phyloP scores from a whole-genome alignment of 1,284 basidiomycete genomes.

The Thelephora terrestris region DNA sequence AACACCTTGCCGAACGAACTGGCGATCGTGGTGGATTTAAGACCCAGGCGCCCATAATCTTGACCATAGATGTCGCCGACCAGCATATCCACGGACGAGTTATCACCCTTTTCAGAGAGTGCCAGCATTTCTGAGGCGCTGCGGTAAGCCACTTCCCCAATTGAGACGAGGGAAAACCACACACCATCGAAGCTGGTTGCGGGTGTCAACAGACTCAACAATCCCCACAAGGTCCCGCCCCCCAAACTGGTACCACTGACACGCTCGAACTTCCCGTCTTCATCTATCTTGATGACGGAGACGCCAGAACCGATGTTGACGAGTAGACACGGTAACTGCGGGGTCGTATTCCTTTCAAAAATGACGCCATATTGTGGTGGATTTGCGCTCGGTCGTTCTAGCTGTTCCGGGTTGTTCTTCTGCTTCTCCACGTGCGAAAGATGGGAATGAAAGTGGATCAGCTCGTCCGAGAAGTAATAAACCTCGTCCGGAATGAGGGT shows the following conservation, averaged over 20 bases:
- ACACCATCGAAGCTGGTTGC: slow-evolving; percentile 93
- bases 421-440: slow-evolving; percentile 22
- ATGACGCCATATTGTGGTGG: slow-evolving; percentile 87
- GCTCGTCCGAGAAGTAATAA: slow-evolving; percentile 97
- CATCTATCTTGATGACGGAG: slow-evolving; percentile 95
- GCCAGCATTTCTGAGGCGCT: slow-evolving; percentile 80
- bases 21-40: slow-evolving; percentile 97
- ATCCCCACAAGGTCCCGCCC: slow-evolving; percentile 98
- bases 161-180: slow-evolving; percentile 21
- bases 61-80: slow-evolving; percentile 98
- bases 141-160: background rate
- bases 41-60: slow-evolving; percentile 87
- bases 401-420: slow-evolving; percentile 20
- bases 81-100: slow-evolving; percentile 94
- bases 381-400: slow-evolving; percentile 87
- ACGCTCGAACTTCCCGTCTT: slow-evolving; percentile 91
- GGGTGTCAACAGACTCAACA: slow-evolving; percentile 89
- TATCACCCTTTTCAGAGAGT: slow-evolving; percentile 90
- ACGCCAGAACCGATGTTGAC: slow-evolving; percentile 99
- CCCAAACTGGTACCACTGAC: slow-evolving; percentile 96
- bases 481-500: slow-evolving; percentile 96
- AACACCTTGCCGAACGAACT: slow-evolving; percentile 99
- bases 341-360: slow-evolving; percentile 71
- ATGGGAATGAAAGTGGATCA: slow-evolving; percentile 83
- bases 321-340: slow-evolving; percentile 91